Percentiles rank a stretch among this genome's conserved stretches.
Evolutionary conservation across 177 flowering plant species (phyloP).

Genomic region (Vitis hybrid): DNA sequence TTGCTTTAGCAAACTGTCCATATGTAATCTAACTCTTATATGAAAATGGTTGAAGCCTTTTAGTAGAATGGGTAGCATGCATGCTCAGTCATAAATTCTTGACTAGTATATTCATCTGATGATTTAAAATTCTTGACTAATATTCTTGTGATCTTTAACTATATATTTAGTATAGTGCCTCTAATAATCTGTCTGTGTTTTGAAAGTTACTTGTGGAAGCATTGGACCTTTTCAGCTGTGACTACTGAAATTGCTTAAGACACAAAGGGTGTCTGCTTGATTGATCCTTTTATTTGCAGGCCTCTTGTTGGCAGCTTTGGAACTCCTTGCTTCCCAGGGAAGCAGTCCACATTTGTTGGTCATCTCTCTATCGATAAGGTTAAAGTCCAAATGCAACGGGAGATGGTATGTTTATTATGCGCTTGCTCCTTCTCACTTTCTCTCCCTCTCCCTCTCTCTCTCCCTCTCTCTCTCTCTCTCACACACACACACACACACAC

Average conservation of each 20-base stretch:
- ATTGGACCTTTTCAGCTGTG: not conserved
- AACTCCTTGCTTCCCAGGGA: slow-evolving; percentile 26
- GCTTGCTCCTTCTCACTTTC: slow-evolving; percentile 1
- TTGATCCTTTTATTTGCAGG: slow-evolving; percentile 36
- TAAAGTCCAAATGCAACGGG: slow-evolving; percentile 42
- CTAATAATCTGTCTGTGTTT: not conserved
- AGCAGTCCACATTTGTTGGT: slow-evolving; percentile 44
- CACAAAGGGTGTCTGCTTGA: not conserved
- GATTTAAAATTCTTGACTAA: not conserved
- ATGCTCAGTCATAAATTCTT: not conserved
- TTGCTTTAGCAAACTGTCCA: no score
- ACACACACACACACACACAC: not conserved
- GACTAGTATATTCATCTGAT: not conserved
- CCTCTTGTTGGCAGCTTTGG: slow-evolving; percentile 56
- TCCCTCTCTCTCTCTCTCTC: no score
- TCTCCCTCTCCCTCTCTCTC: not conserved
- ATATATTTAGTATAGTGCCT: not conserved
- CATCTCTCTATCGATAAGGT: slow-evolving; percentile 53
- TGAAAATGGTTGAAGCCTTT: no score
- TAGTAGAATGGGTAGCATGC: not conserved
- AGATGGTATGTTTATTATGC: slow-evolving; percentile 34
- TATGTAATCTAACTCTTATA: no score
- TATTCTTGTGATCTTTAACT: not conserved
- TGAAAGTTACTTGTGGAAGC: not conserved
- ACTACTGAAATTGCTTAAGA: not conserved